phyloP scores from a whole-genome alignment of 768 basidiomycete species.

The Russula lepida region DNA sequence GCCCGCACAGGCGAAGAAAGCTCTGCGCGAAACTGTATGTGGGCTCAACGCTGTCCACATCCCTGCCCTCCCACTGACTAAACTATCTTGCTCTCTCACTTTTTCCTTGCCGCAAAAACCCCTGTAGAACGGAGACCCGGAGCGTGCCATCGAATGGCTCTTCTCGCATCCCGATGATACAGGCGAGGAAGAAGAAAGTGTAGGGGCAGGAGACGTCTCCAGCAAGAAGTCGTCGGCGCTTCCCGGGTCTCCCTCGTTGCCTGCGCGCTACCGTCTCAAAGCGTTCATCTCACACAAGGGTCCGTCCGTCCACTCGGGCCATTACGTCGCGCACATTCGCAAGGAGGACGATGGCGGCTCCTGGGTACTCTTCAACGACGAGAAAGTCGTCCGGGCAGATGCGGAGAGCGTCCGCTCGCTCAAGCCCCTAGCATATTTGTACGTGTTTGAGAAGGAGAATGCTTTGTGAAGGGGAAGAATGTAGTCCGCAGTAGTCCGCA shows the following conservation, averaged over 20 bases:
- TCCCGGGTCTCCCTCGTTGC: conserved; percentile 44
- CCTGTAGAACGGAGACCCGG: conserved; percentile 56
- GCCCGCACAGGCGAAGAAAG: conserved; percentile 71
- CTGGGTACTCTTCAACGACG: conserved; percentile 95
- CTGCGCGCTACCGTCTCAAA: conserved; percentile 73
- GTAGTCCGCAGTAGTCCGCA: not conserved
- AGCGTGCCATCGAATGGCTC: conserved; percentile 92
- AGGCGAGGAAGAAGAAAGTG: conserved; percentile 43
- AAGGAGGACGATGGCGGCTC: conserved; percentile 32
- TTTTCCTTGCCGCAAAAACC: not conserved
- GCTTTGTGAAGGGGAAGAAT: too few species aligned
- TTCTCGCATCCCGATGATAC: conserved; percentile 88
- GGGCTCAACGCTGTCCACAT: too few species aligned
- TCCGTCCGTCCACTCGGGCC: conserved; percentile 88
- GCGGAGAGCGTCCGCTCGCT: conserved; percentile 70
- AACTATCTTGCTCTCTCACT: not conserved
- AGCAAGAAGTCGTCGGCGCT: not conserved
- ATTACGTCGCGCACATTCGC: conserved; percentile 80
- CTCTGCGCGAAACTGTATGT: conserved; percentile 76
- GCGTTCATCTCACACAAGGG: conserved; percentile 98
- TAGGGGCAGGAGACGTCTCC: not conserved
- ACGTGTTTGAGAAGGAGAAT: conserved; percentile 65
- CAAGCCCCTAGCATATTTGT: conserved; percentile 86
- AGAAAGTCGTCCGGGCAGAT: conserved; percentile 90
- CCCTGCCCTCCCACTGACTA: not conserved